Base-by-base conservation (phyloP, 305 asterid species). In the Solanum hybrid region DNA sequence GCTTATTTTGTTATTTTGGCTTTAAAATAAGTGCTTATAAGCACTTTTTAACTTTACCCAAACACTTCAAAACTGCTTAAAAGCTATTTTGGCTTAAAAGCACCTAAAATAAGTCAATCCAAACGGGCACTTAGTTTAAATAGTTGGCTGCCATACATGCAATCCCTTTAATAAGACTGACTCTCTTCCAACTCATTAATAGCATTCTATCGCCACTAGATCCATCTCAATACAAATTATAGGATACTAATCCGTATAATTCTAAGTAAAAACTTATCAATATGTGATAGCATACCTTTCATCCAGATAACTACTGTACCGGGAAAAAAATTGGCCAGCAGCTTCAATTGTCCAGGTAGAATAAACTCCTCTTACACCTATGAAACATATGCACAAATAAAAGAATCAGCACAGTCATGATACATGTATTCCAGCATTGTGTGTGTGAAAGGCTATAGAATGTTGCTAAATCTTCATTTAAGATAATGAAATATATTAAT, bases 311-410 rank as follows among this genome's bases (percentile, higher is more conserved):
- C 95, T 91, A 90, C 95, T 92, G 92, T 96, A 96, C 79, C 90
- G 93, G 89, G 89, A 88, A 68, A 97, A 90, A 93, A 97, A 96
- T 82, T 90, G 93, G 86, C 95, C 92, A 75, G 97, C 97, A 92
- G 98, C 96, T 90, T 93, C 94, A 91, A 94, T 94, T 84, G 95
- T 92, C 93, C 92, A 89, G 86, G 99, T 96, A 90, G 97, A 93
- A 91, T 97, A 97, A 86, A 93, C 92, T 91, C 95, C 98, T 92
- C 95, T 97, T 88, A 94, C 91, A 92, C 99, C 99, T 97, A 77
- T 27, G 90, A 31, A 89, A 88, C 89, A 90, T 76, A 39, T 77
- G 90, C 90, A 41, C 84, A 31, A 39, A 88, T 17, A 75, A 57
- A 88, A 89, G 72, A 89, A 84, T 84, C 29, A 84, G 88, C 32